Conservation (phyloP, 192 early-diverging fungal genomes). For the Phlyctochytrium bullatum region DNA sequence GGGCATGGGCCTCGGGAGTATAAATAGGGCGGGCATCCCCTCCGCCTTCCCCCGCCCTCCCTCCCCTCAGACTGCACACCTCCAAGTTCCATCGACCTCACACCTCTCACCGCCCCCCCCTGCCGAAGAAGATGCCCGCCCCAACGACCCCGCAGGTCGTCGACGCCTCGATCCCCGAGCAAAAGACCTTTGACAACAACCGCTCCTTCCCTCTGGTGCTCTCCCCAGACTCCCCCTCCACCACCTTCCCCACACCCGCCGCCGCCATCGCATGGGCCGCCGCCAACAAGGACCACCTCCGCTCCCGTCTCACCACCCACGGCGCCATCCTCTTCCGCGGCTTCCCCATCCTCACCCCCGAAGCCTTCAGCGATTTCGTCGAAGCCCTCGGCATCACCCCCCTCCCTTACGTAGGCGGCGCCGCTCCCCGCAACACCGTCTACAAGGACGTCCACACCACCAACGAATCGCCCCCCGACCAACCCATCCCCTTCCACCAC, state of each 20-base stretch:
- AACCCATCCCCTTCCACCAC: conserved; percentile 39
- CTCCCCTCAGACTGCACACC: too few relatives aligned
- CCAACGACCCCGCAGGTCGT: too few relatives aligned
- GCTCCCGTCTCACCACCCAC: conserved; percentile 5
- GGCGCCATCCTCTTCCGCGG: conserved; percentile 35
- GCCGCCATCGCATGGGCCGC: conserved; percentile 13
- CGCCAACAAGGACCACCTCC: conserved; percentile 1
- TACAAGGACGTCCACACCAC: conserved; percentile 32
- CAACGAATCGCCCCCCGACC: conserved; percentile 35
- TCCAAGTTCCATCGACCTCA: too few relatives aligned
- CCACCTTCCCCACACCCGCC: background rate
- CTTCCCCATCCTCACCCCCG: conserved; percentile 25
- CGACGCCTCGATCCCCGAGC: conserved; percentile 14
- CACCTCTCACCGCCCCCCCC: too few relatives aligned
- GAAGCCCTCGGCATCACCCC: conserved; percentile 29
- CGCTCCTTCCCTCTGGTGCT: conserved; percentile 14
- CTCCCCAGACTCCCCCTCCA: background rate
- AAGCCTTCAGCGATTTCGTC: conserved; percentile 33
- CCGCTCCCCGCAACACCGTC: conserved; percentile 26
- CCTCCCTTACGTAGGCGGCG: conserved; percentile 39
- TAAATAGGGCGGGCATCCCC: too few relatives aligned
- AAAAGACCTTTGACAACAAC: conserved; percentile 17
- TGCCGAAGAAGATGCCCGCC: too few relatives aligned
- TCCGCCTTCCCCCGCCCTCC: too few relatives aligned
- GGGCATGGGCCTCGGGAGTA: too few relatives aligned